phyloP scores from a whole-genome alignment of 768 basidiomycete genomes.

The Thelephora aurantiotincta region DNA sequence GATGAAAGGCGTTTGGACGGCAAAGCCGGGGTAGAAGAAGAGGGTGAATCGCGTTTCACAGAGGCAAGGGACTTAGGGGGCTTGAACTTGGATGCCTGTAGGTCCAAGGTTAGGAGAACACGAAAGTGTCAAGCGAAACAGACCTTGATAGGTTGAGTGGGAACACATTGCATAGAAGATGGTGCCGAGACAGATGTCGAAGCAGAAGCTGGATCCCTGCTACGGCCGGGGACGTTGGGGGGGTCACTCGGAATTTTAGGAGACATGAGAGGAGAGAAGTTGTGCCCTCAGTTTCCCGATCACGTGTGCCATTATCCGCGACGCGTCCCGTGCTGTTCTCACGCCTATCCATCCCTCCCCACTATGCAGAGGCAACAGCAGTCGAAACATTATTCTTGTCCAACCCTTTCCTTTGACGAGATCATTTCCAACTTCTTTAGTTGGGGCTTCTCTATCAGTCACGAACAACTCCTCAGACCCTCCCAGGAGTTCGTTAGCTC shows the following conservation, averaged over 20 bases:
- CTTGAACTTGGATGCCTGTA: slow-evolving; percentile 9
- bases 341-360: background rate
- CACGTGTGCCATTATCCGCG: background rate
- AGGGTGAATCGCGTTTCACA: slow-evolving; percentile 3
- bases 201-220: background rate
- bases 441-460: slow-evolving; percentile 55
- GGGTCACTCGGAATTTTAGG: slow-evolving; percentile 11
- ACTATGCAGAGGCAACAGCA: background rate
- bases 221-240: slow-evolving; percentile 9
- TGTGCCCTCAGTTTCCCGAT: background rate
- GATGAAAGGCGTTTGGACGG: background rate
- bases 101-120: no score
- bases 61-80: slow-evolving; percentile 8
- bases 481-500: slow-evolving; percentile 56
- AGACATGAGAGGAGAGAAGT: slow-evolving; percentile 4
- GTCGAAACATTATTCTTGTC: slow-evolving; percentile 37
- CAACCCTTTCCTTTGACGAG: slow-evolving; percentile 48
- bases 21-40: background rate
- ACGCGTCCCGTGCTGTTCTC: background rate
- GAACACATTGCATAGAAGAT: background rate
- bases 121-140: no score
- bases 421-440: slow-evolving; percentile 49
- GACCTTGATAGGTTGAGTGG: background rate
- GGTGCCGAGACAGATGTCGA: background rate
- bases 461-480: slow-evolving; percentile 55